Percentiles rank a stretch among this genome's conserved stretches.
These are phyloP conservation scores for Arthrobotrys musiformis DNA, from an alignment of 2,329 filamentous ascomycete genomes.

Conservation along the genomic window DNA sequence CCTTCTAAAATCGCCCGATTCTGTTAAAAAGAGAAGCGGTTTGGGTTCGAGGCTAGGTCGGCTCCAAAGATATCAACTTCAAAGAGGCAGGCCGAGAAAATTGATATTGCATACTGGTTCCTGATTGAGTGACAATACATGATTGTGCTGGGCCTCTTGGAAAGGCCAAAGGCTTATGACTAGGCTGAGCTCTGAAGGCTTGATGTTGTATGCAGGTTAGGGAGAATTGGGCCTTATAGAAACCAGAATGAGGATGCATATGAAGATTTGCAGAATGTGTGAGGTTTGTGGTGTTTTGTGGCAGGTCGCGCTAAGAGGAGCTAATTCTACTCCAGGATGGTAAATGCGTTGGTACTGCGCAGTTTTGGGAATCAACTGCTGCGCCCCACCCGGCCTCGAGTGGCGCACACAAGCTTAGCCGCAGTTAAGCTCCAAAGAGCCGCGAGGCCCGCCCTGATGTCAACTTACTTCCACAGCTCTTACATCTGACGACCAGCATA, in stretches of 20 bases:
- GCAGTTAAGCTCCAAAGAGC: slow-evolving; percentile 36
- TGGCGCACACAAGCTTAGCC: slow-evolving; percentile 25
- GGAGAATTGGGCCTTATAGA: background rate
- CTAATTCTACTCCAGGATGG: background rate
- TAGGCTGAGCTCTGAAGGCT: background rate
- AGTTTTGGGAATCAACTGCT: slow-evolving; percentile 32
- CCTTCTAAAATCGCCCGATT: background rate
- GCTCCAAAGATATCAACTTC: background rate
- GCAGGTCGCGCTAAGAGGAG: background rate
- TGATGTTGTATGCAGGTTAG: background rate
- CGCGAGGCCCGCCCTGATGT: slow-evolving; percentile 31
- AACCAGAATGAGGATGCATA: no score
- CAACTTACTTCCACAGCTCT: slow-evolving; percentile 25
- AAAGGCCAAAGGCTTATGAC: background rate
- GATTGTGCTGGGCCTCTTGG: background rate
- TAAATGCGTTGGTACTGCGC: slow-evolving; percentile 22
- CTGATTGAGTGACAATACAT: no score
- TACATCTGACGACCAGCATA: slow-evolving; percentile 2
- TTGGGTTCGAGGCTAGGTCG: background rate
- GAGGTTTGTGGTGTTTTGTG: background rate
- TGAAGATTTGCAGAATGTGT: no score
- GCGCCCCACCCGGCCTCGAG: slow-evolving; percentile 10
- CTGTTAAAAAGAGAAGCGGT: no score
- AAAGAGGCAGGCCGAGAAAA: background rate
- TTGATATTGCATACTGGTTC: background rate